phyloP scores from a whole-genome alignment of 2,329 filamentous ascomycete genomes.

The Cryoendolithus antarcticus region DNA sequence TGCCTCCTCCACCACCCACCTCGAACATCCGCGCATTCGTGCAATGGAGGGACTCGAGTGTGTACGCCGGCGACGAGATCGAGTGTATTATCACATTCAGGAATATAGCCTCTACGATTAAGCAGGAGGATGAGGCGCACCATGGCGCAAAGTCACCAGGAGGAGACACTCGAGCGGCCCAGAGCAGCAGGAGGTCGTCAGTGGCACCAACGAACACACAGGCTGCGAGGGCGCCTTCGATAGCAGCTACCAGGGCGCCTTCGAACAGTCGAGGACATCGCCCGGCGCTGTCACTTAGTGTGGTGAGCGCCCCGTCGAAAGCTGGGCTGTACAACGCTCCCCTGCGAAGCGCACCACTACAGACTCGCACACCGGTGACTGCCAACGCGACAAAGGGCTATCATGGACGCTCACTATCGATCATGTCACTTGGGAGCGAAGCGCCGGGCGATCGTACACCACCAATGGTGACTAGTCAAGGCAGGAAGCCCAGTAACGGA shows the following conservation, averaged over 20 bases:
- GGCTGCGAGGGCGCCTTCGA: conserved; percentile 7
- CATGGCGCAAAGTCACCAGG: too few species aligned
- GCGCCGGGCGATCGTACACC: conserved; percentile 14
- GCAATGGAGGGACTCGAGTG: conserved; percentile 82
- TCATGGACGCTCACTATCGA: conserved; percentile 37
- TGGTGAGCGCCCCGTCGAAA: conserved; percentile 21
- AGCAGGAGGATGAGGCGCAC: conserved; percentile 8
- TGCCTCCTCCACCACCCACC: conserved; percentile 14
- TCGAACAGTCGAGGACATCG: conserved; percentile 41
- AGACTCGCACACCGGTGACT: conserved; percentile 21
- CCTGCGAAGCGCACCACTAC: conserved; percentile 12
- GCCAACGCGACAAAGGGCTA: conserved; percentile 34
- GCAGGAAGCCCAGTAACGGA: conserved; percentile 42
- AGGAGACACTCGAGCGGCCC: too few species aligned
- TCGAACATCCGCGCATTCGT: conserved; percentile 90
- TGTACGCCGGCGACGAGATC: conserved; percentile 93
- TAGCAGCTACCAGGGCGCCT: conserved; percentile 4
- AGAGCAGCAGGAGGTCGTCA: conserved; percentile 4
- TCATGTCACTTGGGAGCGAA: conserved; percentile 37
- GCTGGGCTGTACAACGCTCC: conserved; percentile 12
- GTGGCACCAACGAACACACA: conserved; percentile 3
- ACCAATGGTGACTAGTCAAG: conserved; percentile 4
- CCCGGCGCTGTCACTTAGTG: conserved; percentile 51
- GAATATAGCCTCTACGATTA: conserved; percentile 47
- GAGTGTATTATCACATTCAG: conserved; percentile 95